A percentile compares a stretch with the other conserved stretches of the same genome.
phyloP scores from a whole-genome alignment of 1,284 basidiomycete genomes.

The Gastroboletus turbinatus region DNA sequence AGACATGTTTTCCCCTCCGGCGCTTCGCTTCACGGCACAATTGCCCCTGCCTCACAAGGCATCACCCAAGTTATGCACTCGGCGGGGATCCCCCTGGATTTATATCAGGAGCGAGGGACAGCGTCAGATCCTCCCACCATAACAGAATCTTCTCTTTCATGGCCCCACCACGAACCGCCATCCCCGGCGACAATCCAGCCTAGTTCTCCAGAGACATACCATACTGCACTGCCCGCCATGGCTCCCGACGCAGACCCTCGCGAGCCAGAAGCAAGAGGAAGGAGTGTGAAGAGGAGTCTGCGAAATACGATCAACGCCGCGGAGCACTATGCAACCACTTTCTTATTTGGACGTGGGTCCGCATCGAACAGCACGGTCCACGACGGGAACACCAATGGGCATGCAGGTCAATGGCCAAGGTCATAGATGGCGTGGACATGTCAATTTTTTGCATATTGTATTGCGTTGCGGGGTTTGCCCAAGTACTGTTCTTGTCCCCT shows the following conservation, averaged over 20 bases:
- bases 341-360: constrained; percentile 54
- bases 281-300: constrained; percentile 62
- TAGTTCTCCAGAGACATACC: constrained; percentile 38
- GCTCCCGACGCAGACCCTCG: constrained; percentile 29
- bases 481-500: constrained; percentile 8
- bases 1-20: constrained; percentile 25
- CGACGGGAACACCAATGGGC: constrained; percentile 26
- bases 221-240: constrained; percentile 44
- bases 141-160: constrained; percentile 22
- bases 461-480: constrained; percentile 3
- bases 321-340: constrained; percentile 62
- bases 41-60: constrained; percentile 28
- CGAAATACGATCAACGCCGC: constrained; percentile 65
- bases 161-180: constrained; percentile 28
- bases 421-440: constrained; percentile 16
- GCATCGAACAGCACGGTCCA: constrained; percentile 22
- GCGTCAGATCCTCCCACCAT: constrained; percentile 8
- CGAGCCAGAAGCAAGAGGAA: constrained; percentile 45
- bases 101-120: constrained; percentile 17
- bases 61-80: constrained; percentile 40
- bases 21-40: constrained; percentile 17
- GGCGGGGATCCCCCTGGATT: constrained; percentile 30
- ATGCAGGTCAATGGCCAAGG: constrained; percentile 26
- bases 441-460: constrained; percentile 12
- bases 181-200: constrained; percentile 26